Base-by-base conservation (phyloP, 208 protist genomes). In the Acanthamoeba divionensis region DNA sequence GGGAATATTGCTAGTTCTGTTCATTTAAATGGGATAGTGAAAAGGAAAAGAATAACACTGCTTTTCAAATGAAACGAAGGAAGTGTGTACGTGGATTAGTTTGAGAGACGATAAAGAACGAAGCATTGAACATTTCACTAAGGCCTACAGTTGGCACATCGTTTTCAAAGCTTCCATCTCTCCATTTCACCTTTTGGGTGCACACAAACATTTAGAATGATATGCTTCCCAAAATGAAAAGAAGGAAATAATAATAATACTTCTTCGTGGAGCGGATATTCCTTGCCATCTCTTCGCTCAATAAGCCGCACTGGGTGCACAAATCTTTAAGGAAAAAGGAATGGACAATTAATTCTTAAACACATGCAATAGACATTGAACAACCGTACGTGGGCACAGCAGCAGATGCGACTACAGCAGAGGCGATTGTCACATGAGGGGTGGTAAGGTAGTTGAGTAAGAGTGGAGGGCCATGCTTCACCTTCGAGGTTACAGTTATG, bases 51-150 rank as follows among this genome's bases (percentile, higher is more conserved):
- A 38, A 38, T 9, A 29, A 75, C 18, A 75, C 1, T 9, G 13
- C 26, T n/a, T n/a, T n/a, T n/a, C n/a, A n/a, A 7, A 75, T 4
- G 33, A 29, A 24, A 31, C 3, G 18, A 12, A 38, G 26, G 13
- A 38, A 29, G 13, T 18, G 6, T 12, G 38, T 75, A 75, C 66
- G 66, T 21, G 66, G 66, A 45, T 75, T 75, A 21, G 66, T 75
- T 26, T 75, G 66, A 15, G 66, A 75, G 6, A 75, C 66, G 26
- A 75, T 75, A 26, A 75, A 75, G 66, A 75, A 75, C 18, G 66
- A 75, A 45, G 41, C 45, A 45, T 75, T 75, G 66, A 75, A 48
- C 66, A 75, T 75, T 24, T 75, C 41, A 45, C 66, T 75, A 5
- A 75, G 66, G 66, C 66, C 66, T 45, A 45, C 52, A 26, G 52